Evolutionary conservation across 495 filamentous ascomycete species (phyloP).

Genomic region (Haplographium delicatum): DNA sequence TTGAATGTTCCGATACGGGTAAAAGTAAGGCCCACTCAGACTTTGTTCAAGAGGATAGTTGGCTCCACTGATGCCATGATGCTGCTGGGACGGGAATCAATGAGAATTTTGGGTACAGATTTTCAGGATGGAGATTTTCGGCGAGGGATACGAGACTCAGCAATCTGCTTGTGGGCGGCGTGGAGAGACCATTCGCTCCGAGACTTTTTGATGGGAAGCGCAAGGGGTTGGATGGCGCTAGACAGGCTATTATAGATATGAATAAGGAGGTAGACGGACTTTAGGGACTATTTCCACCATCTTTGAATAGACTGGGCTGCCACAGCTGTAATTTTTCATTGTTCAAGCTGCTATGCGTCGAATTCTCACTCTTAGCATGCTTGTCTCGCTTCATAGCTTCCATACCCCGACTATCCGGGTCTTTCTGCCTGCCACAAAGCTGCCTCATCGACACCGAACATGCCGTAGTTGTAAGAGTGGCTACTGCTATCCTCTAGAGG

Average conservation of each 20-base stretch:
- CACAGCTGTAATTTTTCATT: too few relatives aligned
- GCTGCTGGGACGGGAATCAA: conserved; percentile 26
- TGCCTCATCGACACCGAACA: too few relatives aligned
- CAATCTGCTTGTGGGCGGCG: conserved; percentile 7
- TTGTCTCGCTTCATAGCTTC: too few relatives aligned
- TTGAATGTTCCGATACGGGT: too few relatives aligned
- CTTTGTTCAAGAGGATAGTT: conserved; percentile 6
- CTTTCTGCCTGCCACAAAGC: too few relatives aligned
- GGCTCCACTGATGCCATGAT: conserved; percentile 24
- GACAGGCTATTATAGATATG: background rate
- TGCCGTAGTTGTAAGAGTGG: too few relatives aligned
- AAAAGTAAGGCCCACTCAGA: background rate
- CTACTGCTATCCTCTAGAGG: too few relatives aligned
- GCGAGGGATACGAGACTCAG: conserved; percentile 26
- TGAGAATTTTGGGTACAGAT: conserved; percentile 24
- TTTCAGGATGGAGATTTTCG: conserved; percentile 17
- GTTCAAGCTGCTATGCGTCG: too few relatives aligned
- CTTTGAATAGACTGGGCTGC: too few relatives aligned
- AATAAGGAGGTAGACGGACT: background rate
- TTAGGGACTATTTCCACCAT: too few relatives aligned
- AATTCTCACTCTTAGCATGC: too few relatives aligned
- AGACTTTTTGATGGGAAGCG: background rate
- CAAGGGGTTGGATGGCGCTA: conserved; percentile 2
- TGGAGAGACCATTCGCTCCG: background rate
- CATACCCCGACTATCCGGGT: too few relatives aligned